These are phyloP conservation scores for Bisporella sp. DNA, from an alignment of 2,329 filamentous ascomycete species.

Conservation along the genomic window DNA sequence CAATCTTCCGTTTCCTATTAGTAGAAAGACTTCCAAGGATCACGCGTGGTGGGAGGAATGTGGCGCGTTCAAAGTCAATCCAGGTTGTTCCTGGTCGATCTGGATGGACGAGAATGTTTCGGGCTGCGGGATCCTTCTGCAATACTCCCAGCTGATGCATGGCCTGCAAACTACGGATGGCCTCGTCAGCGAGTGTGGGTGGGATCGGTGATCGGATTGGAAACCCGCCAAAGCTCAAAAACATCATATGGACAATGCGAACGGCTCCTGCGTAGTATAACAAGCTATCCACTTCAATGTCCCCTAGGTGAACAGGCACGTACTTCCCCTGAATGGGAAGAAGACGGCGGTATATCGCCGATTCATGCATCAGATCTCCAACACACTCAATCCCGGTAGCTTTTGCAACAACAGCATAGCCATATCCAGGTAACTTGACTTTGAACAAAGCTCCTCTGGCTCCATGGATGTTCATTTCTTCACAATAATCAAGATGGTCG, in stretches of 20 bases:
- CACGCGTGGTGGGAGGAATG: neutral
- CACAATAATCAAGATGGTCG: neutral
- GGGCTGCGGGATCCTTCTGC: neutral
- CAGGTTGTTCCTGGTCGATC: neutral
- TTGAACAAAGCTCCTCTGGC: slow-evolving; percentile 1
- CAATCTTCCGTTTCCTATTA: neutral
- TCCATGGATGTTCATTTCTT: slow-evolving; percentile 1
- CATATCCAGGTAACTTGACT: neutral
- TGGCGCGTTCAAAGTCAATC: neutral
- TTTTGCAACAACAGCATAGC: neutral
- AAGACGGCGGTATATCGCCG: neutral
- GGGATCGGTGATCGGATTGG: neutral
- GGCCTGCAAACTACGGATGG: neutral
- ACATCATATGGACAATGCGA: slow-evolving; percentile 1
- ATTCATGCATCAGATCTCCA: neutral
- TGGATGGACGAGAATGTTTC: neutral
- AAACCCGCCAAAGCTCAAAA: slow-evolving; percentile 1
- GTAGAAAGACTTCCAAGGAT: neutral
- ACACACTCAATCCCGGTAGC: slow-evolving; percentile 1
- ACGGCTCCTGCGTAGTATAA: neutral
- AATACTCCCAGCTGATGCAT: neutral
- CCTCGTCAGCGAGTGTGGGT: neutral
- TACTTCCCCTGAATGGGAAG: slow-evolving; percentile 1
- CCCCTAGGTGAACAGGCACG: neutral
- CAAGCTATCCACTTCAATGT: neutral